A percentile compares a stretch with the other conserved stretches of the same genome.
phyloP scores from a whole-genome alignment of 1,284 basidiomycete species.

The Cryptococcus amylolentus region DNA sequence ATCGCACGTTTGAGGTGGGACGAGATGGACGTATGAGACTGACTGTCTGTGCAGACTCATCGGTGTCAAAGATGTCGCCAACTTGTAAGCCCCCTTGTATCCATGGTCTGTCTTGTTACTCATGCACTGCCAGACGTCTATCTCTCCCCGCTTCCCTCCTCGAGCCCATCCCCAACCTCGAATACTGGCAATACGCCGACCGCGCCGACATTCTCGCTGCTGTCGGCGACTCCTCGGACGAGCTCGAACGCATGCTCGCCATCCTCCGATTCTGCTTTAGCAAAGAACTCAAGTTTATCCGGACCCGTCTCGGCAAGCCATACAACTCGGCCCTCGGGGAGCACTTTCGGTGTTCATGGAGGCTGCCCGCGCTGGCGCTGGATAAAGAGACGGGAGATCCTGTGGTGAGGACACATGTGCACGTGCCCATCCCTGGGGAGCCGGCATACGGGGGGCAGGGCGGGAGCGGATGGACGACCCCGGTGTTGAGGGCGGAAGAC shows the following conservation, averaged over 20 bases:
- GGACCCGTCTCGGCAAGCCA: slow-evolving; percentile 88
- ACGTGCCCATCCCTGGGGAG: slow-evolving; percentile 44
- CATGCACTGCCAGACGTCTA: slow-evolving; percentile 61
- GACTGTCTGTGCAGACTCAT: slow-evolving; percentile 30
- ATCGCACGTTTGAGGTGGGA: slow-evolving; percentile 61
- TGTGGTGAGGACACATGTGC: slow-evolving; percentile 48
- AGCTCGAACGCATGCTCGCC: slow-evolving; percentile 88
- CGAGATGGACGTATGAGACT: slow-evolving; percentile 74
- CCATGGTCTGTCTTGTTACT: not conserved
- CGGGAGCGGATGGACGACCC: slow-evolving; percentile 45
- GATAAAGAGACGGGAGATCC: slow-evolving; percentile 48
- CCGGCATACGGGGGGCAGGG: slow-evolving; percentile 45
- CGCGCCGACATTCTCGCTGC: slow-evolving; percentile 87
- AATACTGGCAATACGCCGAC: slow-evolving; percentile 94
- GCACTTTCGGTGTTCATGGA: slow-evolving; percentile 79
- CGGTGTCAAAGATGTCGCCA: slow-evolving; percentile 82
- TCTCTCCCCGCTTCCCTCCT: slow-evolving; percentile 84
- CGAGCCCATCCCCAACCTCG: slow-evolving; percentile 88
- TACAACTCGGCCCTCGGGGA: slow-evolving; percentile 93
- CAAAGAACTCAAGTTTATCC: slow-evolving; percentile 92
- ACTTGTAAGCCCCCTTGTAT: slow-evolving; percentile 62
- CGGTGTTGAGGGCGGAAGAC: slow-evolving; percentile 39
- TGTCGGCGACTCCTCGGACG: slow-evolving; percentile 81
- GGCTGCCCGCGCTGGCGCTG: slow-evolving; percentile 44
- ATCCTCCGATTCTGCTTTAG: slow-evolving; percentile 84